Percentiles rank a stretch among this genome's conserved stretches.
These are phyloP conservation scores for Acer campestre DNA, from an alignment of 345 rosid species.

Conservation along the genomic window DNA sequence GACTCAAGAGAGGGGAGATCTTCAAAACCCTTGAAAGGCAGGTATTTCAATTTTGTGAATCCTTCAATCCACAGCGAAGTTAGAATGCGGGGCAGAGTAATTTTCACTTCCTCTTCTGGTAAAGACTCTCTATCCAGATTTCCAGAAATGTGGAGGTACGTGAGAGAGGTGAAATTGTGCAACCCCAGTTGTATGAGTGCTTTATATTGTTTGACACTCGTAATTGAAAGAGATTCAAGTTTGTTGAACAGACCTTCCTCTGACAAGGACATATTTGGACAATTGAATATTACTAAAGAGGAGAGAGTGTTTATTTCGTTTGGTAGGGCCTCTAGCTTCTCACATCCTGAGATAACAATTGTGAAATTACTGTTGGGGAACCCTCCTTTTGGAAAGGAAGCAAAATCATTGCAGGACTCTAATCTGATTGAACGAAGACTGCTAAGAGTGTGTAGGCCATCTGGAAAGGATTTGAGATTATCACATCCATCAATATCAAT, in stretches of 20 bases:
- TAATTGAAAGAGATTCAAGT: slow-evolving; percentile 13
- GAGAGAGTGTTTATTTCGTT: background rate
- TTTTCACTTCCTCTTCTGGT: slow-evolving; percentile 15
- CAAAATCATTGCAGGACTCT: background rate
- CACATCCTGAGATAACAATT: background rate
- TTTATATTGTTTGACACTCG: slow-evolving; percentile 8
- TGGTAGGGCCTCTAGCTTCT: no score
- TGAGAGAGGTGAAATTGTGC: slow-evolving; percentile 17
- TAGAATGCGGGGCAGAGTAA: slow-evolving; percentile 20
- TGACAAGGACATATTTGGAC: no score
- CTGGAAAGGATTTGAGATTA: background rate
- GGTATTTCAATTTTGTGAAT: slow-evolving; percentile 4
- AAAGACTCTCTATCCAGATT: slow-evolving; percentile 13
- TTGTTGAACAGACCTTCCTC: background rate
- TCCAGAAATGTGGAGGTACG: background rate
- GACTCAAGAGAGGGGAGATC: no score
- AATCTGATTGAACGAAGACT: background rate
- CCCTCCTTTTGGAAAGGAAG: background rate
- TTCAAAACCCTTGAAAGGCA: no score
- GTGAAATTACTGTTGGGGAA: background rate
- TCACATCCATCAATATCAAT: accelerated
- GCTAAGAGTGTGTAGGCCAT: background rate
- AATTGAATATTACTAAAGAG: background rate
- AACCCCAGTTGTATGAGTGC: slow-evolving; percentile 21
- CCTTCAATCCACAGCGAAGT: background rate